Conservation (phyloP, 495 filamentous ascomycete species). For the Neohortaea acidophila region DNA sequence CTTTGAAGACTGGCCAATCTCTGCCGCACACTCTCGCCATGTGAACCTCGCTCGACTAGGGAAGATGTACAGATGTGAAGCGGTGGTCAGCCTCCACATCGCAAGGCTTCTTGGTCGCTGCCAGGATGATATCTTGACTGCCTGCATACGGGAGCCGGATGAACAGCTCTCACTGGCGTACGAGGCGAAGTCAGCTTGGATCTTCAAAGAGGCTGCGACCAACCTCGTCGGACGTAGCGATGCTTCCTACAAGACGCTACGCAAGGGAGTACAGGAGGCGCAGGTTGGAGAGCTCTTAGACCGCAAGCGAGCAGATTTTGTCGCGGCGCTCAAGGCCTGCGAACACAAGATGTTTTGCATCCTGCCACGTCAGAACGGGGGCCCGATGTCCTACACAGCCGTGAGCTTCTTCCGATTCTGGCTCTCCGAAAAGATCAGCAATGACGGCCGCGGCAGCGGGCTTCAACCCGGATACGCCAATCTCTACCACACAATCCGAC, state of each 20-base stretch:
- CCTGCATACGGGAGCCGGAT: not conserved
- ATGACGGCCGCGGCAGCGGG: not conserved
- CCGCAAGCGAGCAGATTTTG: not conserved
- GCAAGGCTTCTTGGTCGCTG: not conserved
- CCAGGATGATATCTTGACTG: not conserved
- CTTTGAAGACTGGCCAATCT: too few species aligned
- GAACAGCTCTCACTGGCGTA: not conserved
- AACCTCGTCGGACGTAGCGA: not conserved
- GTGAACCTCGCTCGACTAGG: too few species aligned
- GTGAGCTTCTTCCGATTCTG: not conserved
- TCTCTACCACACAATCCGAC: not conserved
- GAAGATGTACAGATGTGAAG: not conserved
- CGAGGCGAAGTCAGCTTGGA: not conserved
- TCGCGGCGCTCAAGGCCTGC: not conserved
- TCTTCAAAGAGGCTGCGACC: constrained; percentile 3
- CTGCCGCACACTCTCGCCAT: too few species aligned
- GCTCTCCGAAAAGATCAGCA: not conserved
- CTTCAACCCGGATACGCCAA: not conserved
- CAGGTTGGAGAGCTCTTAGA: not conserved
- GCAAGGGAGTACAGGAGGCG: not conserved
- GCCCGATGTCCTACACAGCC: not conserved
- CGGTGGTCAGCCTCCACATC: not conserved
- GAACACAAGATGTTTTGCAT: not conserved
- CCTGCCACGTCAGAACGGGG: not conserved
- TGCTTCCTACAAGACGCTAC: not conserved